Base-by-base conservation (phyloP, 73 alveolate species). In the Tetrahymena borealis region DNA sequence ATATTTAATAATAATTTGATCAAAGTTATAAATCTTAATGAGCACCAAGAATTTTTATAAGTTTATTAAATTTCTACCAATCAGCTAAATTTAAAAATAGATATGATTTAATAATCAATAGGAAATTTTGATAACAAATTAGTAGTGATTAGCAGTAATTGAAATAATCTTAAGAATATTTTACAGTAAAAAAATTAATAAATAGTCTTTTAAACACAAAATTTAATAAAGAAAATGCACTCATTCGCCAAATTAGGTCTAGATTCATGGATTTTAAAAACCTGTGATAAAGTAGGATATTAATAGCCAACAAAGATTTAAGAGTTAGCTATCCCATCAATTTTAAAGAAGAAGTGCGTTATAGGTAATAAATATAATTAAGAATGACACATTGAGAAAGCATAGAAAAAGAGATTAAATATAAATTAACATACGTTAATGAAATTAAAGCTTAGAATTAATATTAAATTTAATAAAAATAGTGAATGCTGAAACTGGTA, bases 401-500 rank as follows among this genome's bases (percentile, higher is more conserved):
- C 33, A 18, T 41, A n/a, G 78, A 7, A 41, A 4, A 18, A 41
- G 78, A 3, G 11, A 18, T 41, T 40, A 40, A 6, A 41, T 41
- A n/a, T n/a, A n/a, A n/a, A n/a, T n/a, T n/a, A n/a, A n/a, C n/a
- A n/a, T n/a, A n/a, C n/a, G n/a, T n/a, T n/a, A n/a, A n/a, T n/a
- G n/a, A n/a, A n/a, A n/a, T n/a, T n/a, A n/a, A n/a, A n/a, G n/a
- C n/a, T n/a, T n/a, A n/a, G n/a, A n/a, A n/a, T n/a, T n/a, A n/a
- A n/a, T n/a, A n/a, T n/a, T n/a, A n/a, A n/a, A n/a, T n/a, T n/a
- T n/a, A 41, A 41, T 11, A 24, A 79, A 38, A 38, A 9, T 92
- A 92, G 95, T 85, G 36, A 79, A 91, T 20, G 98, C 99, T 9
- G 94, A 97, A 79, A 98, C 99, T 39, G 99, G 99, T 18, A 96